phyloP scores from a whole-genome alignment of 2,329 filamentous ascomycete genomes.

The Colletotrichum sansevieriae region DNA sequence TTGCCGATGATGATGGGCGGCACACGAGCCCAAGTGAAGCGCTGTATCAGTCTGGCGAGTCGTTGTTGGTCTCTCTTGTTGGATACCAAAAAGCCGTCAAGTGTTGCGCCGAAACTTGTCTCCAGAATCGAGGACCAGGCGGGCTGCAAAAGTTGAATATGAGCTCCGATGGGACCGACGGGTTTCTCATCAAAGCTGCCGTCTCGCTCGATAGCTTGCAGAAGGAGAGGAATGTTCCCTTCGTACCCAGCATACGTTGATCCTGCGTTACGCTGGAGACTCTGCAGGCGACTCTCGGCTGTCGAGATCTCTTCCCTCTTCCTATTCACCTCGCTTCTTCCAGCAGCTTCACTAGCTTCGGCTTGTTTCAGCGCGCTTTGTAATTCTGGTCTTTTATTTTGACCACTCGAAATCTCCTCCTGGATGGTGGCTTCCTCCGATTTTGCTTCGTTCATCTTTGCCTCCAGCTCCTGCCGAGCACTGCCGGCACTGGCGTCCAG shows the following conservation, averaged over 20 bases:
- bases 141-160: constrained; percentile 81
- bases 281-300: constrained; percentile 31
- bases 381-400: constrained; percentile 13
- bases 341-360: constrained; percentile 3
- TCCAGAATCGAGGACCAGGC: constrained; percentile 90
- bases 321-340: constrained; percentile 18
- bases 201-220: constrained; percentile 79
- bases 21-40: constrained; percentile 57
- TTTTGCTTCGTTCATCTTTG: constrained; percentile 43
- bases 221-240: constrained; percentile 70
- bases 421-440: constrained; percentile 42
- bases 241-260: constrained; percentile 76
- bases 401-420: constrained; percentile 15
- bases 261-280: constrained; percentile 49
- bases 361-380: constrained; percentile 18
- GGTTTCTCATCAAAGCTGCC: constrained; percentile 77
- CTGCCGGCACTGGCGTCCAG: constrained; percentile 79
- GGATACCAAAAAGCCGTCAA: constrained; percentile 86
- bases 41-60: constrained; percentile 75
- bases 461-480: constrained; percentile 65
- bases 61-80: constrained; percentile 81
- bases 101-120: constrained; percentile 74
- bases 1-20: constrained; percentile 76
- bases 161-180: constrained; percentile 84
- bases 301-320: constrained; percentile 43